These are phyloP conservation scores for Cadophora luteo-olivacea DNA, from an alignment of 2,329 filamentous ascomycete species.

Conservation along the genomic window DNA sequence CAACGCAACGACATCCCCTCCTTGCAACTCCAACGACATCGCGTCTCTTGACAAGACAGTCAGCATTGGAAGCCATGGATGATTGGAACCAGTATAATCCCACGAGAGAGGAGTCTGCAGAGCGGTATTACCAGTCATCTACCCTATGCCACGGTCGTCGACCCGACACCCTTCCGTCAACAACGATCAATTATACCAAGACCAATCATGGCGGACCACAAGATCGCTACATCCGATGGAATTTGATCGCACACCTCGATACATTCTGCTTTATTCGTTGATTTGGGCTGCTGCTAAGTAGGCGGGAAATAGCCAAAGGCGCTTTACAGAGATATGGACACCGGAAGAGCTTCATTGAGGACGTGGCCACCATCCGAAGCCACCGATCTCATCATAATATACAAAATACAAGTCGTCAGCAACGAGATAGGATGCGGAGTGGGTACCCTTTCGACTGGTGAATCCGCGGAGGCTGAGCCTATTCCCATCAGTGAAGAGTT, in stretches of 20 bases:
- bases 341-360: neutral
- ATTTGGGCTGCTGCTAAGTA: neutral
- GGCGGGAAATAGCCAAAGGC: neutral
- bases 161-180: neutral
- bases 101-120: neutral
- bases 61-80: neutral
- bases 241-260: neutral
- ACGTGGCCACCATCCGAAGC: neutral
- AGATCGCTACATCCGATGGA: neutral
- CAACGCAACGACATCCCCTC: neutral
- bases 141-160: no score
- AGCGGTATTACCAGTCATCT: neutral
- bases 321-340: neutral
- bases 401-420: neutral
- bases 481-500: neutral
- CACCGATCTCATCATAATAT: neutral
- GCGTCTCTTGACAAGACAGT: neutral
- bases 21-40: neutral
- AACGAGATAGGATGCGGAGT: neutral
- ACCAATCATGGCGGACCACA: neutral
- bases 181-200: neutral
- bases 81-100: neutral
- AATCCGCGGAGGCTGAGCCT: neutral
- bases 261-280: neutral
- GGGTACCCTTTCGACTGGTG: neutral